Conservation (phyloP, 2,329 filamentous ascomycete genomes). For the Neonectria punicea region DNA sequence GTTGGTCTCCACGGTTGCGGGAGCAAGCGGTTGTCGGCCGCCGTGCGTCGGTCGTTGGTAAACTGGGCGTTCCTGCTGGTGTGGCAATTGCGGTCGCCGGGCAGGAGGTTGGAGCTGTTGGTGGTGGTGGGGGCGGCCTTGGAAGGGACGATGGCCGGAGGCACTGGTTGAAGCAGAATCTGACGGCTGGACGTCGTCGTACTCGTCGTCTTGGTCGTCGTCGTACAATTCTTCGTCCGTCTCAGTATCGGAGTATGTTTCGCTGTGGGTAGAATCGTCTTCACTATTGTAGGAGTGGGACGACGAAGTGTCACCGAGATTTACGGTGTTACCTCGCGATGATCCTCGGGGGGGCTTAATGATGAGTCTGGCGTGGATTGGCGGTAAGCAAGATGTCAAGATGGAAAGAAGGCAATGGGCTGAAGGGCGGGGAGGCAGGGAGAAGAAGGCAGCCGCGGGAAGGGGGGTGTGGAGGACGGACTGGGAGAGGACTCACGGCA, state of each 20-base stretch:
- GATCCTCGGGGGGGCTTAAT: conserved; percentile 31
- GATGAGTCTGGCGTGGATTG: conserved; percentile 30
- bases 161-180: conserved; percentile 64
- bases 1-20: conserved; percentile 73
- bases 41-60: conserved; percentile 38
- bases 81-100: conserved; percentile 50
- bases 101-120: conserved; percentile 46
- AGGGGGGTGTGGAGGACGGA: conserved; percentile 29
- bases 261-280: conserved; percentile 50
- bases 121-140: conserved; percentile 48
- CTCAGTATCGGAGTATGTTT: conserved; percentile 41
- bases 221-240: conserved; percentile 54
- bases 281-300: conserved; percentile 53
- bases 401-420: conserved; percentile 7
- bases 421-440: conserved; percentile 29
- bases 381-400: conserved; percentile 23
- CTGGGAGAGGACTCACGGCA: conserved; percentile 56
- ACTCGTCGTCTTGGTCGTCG: conserved; percentile 48
- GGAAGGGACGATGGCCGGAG: conserved; percentile 32
- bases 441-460: conserved; percentile 29
- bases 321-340: conserved; percentile 38
- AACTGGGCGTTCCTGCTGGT: conserved; percentile 35
- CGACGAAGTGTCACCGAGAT: conserved; percentile 42
- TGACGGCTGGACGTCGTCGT: conserved; percentile 63
- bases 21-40: conserved; percentile 44